Evolutionary conservation across 2,329 filamentous ascomycete genomes (phyloP).

Genomic region (Alternaria dauci): DNA sequence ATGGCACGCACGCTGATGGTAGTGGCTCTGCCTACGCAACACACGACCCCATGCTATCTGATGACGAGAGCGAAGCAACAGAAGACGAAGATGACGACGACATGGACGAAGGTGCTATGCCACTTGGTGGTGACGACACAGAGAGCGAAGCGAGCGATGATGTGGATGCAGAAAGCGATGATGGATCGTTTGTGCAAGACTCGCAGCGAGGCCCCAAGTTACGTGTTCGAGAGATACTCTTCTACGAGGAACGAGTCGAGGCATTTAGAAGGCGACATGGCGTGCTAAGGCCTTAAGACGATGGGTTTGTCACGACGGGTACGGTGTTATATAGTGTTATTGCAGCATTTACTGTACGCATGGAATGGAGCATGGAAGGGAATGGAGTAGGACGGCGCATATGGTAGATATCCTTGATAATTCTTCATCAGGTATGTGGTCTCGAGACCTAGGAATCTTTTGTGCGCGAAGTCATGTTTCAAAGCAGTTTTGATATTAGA

Average conservation of each 20-base stretch:
- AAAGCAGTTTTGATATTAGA: slow-evolving; percentile 16
- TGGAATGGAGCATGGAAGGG: slow-evolving; percentile 11
- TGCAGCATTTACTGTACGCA: slow-evolving; percentile 12
- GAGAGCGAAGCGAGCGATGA: slow-evolving; percentile 50
- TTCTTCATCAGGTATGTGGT: slow-evolving; percentile 14
- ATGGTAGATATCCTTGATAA: slow-evolving; percentile 24
- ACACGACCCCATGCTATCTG: slow-evolving; percentile 45
- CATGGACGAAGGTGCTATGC: slow-evolving; percentile 60
- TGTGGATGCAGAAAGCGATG: slow-evolving; percentile 55
- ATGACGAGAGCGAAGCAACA: slow-evolving; percentile 52
- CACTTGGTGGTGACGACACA: slow-evolving; percentile 54
- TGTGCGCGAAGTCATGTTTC: slow-evolving; percentile 4
- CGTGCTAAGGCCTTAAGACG: slow-evolving; percentile 36
- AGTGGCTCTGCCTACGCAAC: slow-evolving; percentile 33
- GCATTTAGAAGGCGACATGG: slow-evolving; percentile 78
- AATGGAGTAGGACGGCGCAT: slow-evolving; percentile 23
- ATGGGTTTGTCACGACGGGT: slow-evolving; percentile 6
- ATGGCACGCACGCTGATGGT: slow-evolving; percentile 38
- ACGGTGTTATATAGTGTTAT: slow-evolving; percentile 11
- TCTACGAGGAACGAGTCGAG: slow-evolving; percentile 79
- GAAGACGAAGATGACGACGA: slow-evolving; percentile 60
- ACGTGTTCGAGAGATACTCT: slow-evolving; percentile 78
- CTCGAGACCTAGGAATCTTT: neutral
- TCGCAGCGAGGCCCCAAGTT: slow-evolving; percentile 62
- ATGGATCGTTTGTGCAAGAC: slow-evolving; percentile 62